Evolutionary conservation across 331 rosid species (phyloP).

Genomic region (Acacia pycnantha): DNA sequence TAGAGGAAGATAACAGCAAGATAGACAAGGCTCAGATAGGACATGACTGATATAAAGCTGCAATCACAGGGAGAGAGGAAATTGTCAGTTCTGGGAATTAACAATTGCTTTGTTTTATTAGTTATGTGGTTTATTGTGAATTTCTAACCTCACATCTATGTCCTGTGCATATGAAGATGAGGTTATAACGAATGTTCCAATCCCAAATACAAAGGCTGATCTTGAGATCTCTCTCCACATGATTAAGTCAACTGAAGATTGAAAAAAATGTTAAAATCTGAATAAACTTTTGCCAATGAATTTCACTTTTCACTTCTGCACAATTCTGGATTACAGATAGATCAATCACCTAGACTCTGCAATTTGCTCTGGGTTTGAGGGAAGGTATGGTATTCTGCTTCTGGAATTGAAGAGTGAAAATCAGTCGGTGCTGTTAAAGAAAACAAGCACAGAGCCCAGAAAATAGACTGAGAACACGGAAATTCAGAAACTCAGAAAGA

Average conservation of each 20-base stretch:
- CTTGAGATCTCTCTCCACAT: conserved; percentile 77
- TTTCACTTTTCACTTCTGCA: background rate
- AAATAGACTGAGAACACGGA: background rate
- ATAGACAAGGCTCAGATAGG: conserved; percentile 72
- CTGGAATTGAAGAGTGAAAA: conserved; percentile 19
- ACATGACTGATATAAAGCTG: conserved; percentile 68
- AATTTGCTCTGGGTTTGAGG: conserved; percentile 56
- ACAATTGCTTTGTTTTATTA: background rate
- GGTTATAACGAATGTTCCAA: conserved; percentile 53
- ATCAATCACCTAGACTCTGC: conserved; percentile 56
- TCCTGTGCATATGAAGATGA: conserved; percentile 61
- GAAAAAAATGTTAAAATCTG: background rate
- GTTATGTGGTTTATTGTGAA: background rate
- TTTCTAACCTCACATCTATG: conserved; percentile 57
- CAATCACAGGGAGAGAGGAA: conserved; percentile 2
- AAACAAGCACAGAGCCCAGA: background rate
- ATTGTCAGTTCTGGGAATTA: conserved; percentile 15
- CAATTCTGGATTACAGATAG: conserved; percentile 1
- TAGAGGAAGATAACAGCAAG: conserved; percentile 69
- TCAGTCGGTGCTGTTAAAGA: background rate
- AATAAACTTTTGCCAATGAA: background rate
- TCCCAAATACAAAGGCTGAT: conserved; percentile 61
- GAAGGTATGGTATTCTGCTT: conserved; percentile 39
- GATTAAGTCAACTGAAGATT: conserved; percentile 55
- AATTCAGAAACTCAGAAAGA: background rate